Evolutionary conservation across 1,284 basidiomycete species (phyloP).

Genomic region (Cutaneotrichosporon mucoides): DNA sequence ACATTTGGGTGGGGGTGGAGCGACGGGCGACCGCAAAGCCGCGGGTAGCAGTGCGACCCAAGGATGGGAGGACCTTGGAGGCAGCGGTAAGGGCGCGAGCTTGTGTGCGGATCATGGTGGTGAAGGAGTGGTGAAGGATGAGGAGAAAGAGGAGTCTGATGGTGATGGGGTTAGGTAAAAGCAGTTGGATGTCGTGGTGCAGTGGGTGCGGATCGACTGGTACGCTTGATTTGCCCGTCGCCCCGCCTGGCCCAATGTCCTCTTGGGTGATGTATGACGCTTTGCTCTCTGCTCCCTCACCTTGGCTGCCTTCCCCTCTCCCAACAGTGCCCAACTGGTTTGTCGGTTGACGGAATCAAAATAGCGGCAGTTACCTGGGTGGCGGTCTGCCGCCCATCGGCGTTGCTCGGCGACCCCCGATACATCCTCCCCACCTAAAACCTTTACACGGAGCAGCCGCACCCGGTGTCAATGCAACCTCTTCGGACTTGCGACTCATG

Average conservation of each 20-base stretch:
- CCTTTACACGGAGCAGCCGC: not conserved
- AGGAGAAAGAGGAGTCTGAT: not conserved
- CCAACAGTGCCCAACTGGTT: too few relatives aligned
- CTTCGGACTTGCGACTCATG: not conserved
- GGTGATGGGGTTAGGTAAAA: not conserved
- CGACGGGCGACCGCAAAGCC: not conserved
- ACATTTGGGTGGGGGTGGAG: slow-evolving; percentile 13
- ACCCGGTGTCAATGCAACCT: not conserved
- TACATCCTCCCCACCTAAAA: not conserved
- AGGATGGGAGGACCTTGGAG: slow-evolving; percentile 14
- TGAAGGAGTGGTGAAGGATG: slow-evolving; percentile 11
- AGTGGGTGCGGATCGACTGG: not conserved
- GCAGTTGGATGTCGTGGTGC: not conserved
- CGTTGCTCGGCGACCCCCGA: not conserved
- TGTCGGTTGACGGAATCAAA: not conserved
- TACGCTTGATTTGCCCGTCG: not conserved
- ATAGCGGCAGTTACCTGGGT: not conserved
- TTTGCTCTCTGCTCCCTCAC: too few relatives aligned
- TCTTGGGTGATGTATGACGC: too few relatives aligned
- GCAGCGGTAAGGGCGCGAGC: slow-evolving; percentile 29
- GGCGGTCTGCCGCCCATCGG: slow-evolving; percentile 2
- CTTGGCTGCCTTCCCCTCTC: too few relatives aligned
- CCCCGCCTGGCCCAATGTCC: not conserved
- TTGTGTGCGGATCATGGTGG: slow-evolving; percentile 40
- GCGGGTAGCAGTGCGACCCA: slow-evolving; percentile 3